Base-by-base conservation (phyloP, 768 basidiomycete genomes). In the Trametopsis cervina region DNA sequence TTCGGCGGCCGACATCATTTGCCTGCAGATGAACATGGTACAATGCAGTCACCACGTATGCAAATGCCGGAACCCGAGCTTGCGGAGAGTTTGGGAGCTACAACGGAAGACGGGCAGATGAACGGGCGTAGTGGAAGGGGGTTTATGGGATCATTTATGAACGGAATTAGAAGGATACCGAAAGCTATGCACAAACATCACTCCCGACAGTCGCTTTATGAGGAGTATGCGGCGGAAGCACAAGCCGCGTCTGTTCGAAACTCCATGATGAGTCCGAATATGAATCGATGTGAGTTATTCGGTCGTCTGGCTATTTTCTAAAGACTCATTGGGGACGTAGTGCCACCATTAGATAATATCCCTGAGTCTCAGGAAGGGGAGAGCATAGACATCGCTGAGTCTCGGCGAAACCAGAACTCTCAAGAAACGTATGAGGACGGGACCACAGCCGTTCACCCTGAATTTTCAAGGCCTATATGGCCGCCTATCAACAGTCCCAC, bases 141-240 rank as follows among this genome's bases (percentile, higher is more conserved):
- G 3, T 23, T 47, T 7, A 36, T 52, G 33, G 46, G 45, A 1
- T 46, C 46, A 4, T 36, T 52, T 13, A 25, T 48, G 15, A 39
- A 42, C 26, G 39, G 51, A 10, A 18, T 48, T 4, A 29, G 47
- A 4, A 41, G 47, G 17, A 52, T 52, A 20, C 42, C 51, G 21
- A 36, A 27, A 12, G 51, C 42, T 20, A 35, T 52, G 35, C 22
- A 40, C 2, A 52, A 52, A 25, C 51, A 52, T 40, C 42, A 52
- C 25, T 52, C 51, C 9, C 40, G 51, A 12, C 46, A 52, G 45
- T 48, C 46, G 9, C 33, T 52, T 10, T 47, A 52, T 35, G 33
- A 38, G 11, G 41, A 52, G 27, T 51, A 51, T 22, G 15, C 18
- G 15, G 40, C 45, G n/a, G 42, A 52, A 44, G 45, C 44, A 21